phyloP scores from a whole-genome alignment of 768 basidiomycete genomes.

The Leccinum incarnatum region DNA sequence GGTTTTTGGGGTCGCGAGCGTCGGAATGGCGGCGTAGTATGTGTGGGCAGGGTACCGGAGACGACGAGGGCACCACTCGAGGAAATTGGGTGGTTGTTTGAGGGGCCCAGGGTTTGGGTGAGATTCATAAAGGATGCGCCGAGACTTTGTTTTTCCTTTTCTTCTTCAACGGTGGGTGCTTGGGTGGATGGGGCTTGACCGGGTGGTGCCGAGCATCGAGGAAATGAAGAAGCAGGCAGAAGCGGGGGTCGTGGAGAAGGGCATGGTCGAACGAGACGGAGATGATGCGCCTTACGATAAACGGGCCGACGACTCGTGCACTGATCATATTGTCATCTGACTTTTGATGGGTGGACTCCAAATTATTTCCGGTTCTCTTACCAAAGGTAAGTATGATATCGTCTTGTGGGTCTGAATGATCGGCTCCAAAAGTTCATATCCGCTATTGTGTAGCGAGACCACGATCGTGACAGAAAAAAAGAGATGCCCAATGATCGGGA shows the following conservation, averaged over 20 bases:
- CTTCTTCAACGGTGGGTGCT: slow-evolving; percentile 21
- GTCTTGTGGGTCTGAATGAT: not conserved
- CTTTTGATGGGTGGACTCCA: not conserved
- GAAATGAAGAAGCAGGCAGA: slow-evolving; percentile 20
- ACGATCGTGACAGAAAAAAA: slow-evolving; percentile 72
- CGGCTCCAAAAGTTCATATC: too few relatives aligned
- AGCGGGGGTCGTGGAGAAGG: not conserved
- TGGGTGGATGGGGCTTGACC: slow-evolving; percentile 4
- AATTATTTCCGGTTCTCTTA: not conserved
- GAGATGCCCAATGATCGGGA: slow-evolving; percentile 93
- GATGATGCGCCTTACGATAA: slow-evolving; percentile 1
- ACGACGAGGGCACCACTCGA: slow-evolving; percentile 39
- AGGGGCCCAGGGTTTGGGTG: slow-evolving; percentile 22
- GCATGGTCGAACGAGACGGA: not conserved
- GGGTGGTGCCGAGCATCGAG: slow-evolving; percentile 24
- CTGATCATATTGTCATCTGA: not conserved
- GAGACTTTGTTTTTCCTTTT: slow-evolving; percentile 2
- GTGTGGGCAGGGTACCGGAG: slow-evolving; percentile 38
- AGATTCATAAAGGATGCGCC: slow-evolving; percentile 33
- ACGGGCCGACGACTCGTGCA: not conserved
- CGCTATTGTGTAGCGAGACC: slow-evolving; percentile 57
- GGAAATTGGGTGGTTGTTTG: slow-evolving; percentile 36
- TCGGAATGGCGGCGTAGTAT: slow-evolving; percentile 31
- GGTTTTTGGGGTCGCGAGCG: slow-evolving; percentile 30
- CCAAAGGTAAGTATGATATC: not conserved